Evolutionary conservation across 441 rosid species (phyloP), one percentile per base, ranked within the genome.

Genomic region (Breynia disticha): DNA sequence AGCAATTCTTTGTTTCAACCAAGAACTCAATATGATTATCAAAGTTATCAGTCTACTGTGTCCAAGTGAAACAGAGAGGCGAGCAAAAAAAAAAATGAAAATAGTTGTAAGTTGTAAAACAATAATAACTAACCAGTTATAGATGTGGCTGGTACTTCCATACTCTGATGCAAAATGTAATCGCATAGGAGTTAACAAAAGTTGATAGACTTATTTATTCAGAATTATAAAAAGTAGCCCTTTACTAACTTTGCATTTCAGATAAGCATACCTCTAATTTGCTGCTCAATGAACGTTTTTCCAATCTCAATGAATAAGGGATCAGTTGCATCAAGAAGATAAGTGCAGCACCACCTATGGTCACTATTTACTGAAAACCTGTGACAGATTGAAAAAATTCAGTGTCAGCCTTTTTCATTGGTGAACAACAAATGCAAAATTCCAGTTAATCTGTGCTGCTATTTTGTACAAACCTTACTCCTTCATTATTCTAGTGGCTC

Each of bases 321-420:
- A 69, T 84, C 93, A 13, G 77, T 79, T 61, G 86, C 93, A 67
- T 84, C 88, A 59, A 84, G 93, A 69, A 84, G 93, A 64, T 81
- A 79, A 44, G 86, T 84, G 72, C 93, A 84, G 67, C 76, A 70
- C 93, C 93, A 84, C 66, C 69, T 72, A 50, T 56, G 74, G 61
- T 84, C 74, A 53, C 72, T 76, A 46, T 75, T 67, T 57, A 81
- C 79, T 13, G 93, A 72, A 70, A 84, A 81, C 87, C 93, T 84
- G 68, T 50, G 56, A 50, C 47, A 56, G 43, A 41, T 19, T 20
- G 49, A 44, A 32, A 19, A 35, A 38, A 13, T 42, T 19, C 32
- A 28, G 35, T 5, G 7, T 28, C 5, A 4, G 35, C 35, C 1
- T 28, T 9, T 28, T 28, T 28, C 35, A 28, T 28, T 28, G 0